phyloP scores from a whole-genome alignment of 441 rosid species.

The Metrosideros polymorpha region DNA sequence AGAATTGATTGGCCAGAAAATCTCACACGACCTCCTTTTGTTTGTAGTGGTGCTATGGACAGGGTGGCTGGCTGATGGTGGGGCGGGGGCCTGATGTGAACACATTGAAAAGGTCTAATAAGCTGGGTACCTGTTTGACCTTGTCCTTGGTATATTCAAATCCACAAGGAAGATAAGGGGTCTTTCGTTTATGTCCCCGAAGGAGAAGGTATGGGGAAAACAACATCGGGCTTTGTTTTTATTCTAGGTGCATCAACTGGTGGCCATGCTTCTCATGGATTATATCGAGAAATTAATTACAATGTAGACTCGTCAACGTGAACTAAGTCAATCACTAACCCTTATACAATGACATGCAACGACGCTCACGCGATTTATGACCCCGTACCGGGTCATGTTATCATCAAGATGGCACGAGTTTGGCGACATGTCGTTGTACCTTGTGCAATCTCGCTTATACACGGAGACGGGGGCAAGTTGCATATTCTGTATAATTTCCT shows the following conservation, averaged over 20 bases:
- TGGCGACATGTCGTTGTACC: no score
- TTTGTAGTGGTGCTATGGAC: background rate
- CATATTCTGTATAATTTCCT: background rate
- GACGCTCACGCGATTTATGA: background rate
- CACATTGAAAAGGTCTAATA: slow-evolving; percentile 18
- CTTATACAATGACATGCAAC: background rate
- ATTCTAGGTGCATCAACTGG: background rate
- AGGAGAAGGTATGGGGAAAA: background rate
- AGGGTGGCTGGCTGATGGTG: background rate
- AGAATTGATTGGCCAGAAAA: background rate
- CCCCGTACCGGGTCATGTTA: background rate
- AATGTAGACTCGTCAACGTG: background rate
- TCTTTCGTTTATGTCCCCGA: background rate
- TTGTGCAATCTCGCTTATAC: background rate
- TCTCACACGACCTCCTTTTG: background rate
- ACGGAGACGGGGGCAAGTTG: background rate
- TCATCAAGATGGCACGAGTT: background rate
- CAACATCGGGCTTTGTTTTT: background rate
- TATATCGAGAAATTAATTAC: background rate
- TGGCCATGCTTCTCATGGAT: background rate
- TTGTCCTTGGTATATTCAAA: background rate
- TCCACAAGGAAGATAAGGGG: background rate
- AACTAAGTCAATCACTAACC: background rate
- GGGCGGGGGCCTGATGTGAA: background rate
- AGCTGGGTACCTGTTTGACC: background rate